Base-by-base conservation (phyloP, 2,329 filamentous ascomycete species). In the Macroventuria anomochaeta region DNA sequence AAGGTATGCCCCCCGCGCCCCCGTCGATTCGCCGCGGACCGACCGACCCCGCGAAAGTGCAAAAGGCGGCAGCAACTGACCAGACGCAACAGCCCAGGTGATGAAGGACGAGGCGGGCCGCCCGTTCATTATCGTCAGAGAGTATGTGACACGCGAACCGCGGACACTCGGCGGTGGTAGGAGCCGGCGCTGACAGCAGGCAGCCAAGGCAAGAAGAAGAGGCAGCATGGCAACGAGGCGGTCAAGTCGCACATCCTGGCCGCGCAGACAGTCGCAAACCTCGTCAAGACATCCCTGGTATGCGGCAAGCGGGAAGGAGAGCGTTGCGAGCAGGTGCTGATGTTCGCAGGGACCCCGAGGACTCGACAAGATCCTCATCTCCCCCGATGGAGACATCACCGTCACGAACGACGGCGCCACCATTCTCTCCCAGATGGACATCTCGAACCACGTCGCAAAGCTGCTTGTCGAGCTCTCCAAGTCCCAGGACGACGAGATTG, bases 351-450 rank as follows among this genome's bases (percentile, higher is more conserved):
- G 95, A 43, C 95, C 95, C 48, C 89, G 95, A 67, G 95, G 95
- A 61, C 87, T 99, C 72, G 95, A 99, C 83, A 99, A 99, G 83
- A 99, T 99, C 74, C 85, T 99, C 68, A 99, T 99, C 70, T 99
- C 95, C 44, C 90, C 95, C 58, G 95, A 99, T 75, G 95, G 95
- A 76, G 95, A 99, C 78, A 99, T 99, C 76, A 99, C 95, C 58
- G 92, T 99, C 59, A 99, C 95, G 65, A 99, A 99, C 81, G 95
- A 99, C 80, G 95, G 95, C 70, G 96, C 96, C 49, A 99, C 95
- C 38, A 99, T 99, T 70, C 83, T 99, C 65, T 88, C 91, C 69
- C 92, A 87, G 84, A 99, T 99, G 95, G 95, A 99, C 81, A 93
- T 99, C 67, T 90, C 91, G 66, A 97, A 99, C 83, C 93, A 97